Evolutionary conservation across 2,329 filamentous ascomycete species (phyloP).

Genomic region (Apiospora rasikravindrae): DNA sequence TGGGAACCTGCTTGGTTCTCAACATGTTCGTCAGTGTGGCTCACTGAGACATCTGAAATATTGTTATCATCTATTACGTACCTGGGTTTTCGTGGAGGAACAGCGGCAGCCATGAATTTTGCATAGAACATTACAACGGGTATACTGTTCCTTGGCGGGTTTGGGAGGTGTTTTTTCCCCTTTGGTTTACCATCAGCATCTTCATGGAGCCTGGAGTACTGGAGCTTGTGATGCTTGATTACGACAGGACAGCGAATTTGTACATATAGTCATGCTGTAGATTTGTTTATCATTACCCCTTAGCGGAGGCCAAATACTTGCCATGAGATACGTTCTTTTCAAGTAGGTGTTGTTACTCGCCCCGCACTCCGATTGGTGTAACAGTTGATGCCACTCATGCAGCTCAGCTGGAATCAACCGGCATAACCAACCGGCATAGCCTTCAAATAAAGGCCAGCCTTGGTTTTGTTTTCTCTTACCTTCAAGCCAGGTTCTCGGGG

Average conservation of each 20-base stretch:
- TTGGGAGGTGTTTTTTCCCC: background rate
- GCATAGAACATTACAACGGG: slow-evolving; percentile 12
- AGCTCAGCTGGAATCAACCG: too few relatives aligned
- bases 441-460: too few relatives aligned
- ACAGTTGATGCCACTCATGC: too few relatives aligned
- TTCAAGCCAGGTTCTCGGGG: too few relatives aligned
- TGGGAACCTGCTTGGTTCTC: slow-evolving; percentile 84
- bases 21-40: slow-evolving; percentile 80
- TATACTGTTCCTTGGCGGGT: background rate
- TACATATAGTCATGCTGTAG: slow-evolving; percentile 2
- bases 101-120: background rate
- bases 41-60: slow-evolving; percentile 48
- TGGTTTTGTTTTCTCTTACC: too few relatives aligned
- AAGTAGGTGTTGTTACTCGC: too few relatives aligned
- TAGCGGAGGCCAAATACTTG: background rate
- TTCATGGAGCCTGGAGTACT: slow-evolving; percentile 10
- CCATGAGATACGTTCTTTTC: background rate
- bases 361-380: too few relatives aligned
- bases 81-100: background rate
- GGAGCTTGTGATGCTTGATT: background rate
- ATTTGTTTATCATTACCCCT: background rate
- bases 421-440: too few relatives aligned
- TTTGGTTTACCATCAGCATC: background rate
- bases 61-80: background rate
- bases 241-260: background rate